Evolutionary conservation across 2,329 filamentous ascomycete genomes (phyloP).

Genomic region (Emmonsiellopsis sp.): DNA sequence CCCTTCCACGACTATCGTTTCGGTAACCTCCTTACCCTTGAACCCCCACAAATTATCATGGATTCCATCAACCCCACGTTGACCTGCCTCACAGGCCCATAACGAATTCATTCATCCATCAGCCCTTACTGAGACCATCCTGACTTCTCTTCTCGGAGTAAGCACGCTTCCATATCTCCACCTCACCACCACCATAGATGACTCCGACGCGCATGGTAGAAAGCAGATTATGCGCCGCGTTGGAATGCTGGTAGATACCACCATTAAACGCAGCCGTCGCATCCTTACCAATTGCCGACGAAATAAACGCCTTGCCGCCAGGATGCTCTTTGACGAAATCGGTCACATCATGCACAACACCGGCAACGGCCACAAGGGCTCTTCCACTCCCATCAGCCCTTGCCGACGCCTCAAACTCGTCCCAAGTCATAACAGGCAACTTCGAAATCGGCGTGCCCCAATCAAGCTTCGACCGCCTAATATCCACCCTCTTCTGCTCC

Average conservation of each 20-base stretch:
- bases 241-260: slow-evolving; percentile 79
- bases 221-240: slow-evolving; percentile 78
- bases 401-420: slow-evolving; percentile 65
- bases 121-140: too few relatives aligned
- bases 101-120: too few relatives aligned
- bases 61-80: too few relatives aligned
- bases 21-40: too few relatives aligned
- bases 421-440: slow-evolving; percentile 76
- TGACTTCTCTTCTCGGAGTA: slow-evolving; percentile 36
- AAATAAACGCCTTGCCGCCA: slow-evolving; percentile 80
- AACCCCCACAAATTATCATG: too few relatives aligned
- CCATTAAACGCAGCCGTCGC: slow-evolving; percentile 89
- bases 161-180: slow-evolving; percentile 85
- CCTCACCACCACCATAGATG: slow-evolving; percentile 74
- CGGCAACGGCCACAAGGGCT: slow-evolving; percentile 55
- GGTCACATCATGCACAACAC: slow-evolving; percentile 74
- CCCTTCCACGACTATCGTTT: too few relatives aligned
- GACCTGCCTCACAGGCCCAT: too few relatives aligned
- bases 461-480: slow-evolving; percentile 70
- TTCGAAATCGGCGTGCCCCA: slow-evolving; percentile 79
- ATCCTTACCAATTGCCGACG: slow-evolving; percentile 72
- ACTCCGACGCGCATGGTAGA: slow-evolving; percentile 82
- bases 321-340: slow-evolving; percentile 81
- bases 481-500: slow-evolving; percentile 83
- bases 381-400: slow-evolving; percentile 47